Percentiles rank a stretch among this genome's conserved stretches.
Evolutionary conservation across 352 stramenopile genomes (phyloP).

Genomic region (Halophytophthora batemanensis): DNA sequence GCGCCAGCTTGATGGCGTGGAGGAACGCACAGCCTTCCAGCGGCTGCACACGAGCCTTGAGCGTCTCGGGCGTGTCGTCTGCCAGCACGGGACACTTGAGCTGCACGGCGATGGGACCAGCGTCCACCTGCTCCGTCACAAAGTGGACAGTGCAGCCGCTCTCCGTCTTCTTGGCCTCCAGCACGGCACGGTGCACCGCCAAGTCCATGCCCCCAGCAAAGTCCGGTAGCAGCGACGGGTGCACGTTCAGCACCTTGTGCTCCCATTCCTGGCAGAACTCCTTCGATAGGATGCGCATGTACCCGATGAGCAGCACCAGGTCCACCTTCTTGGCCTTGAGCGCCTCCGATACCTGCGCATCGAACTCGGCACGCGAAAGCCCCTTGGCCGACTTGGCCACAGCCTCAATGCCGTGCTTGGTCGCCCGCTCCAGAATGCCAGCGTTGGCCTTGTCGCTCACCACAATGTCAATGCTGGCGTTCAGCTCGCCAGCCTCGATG

Average conservation of each 20-base stretch:
- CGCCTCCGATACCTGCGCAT: constrained; percentile 92
- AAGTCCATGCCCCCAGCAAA: constrained; percentile 99
- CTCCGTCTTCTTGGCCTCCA: constrained; percentile 94
- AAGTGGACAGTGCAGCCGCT: constrained; percentile 99
- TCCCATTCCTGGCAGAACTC: constrained; percentile 95
- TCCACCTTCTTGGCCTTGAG: constrained; percentile 93
- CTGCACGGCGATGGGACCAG: constrained; percentile 97
- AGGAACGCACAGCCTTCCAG: constrained; percentile 95
- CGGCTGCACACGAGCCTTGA: constrained; percentile 97
- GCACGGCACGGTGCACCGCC: constrained; percentile 97
- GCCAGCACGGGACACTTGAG: constrained; percentile 89
- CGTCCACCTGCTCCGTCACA: constrained; percentile 97
- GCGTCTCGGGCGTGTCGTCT: constrained; percentile 91
- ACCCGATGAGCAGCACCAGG: constrained; percentile 97
- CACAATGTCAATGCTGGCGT: constrained; percentile 95
- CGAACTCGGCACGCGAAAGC: constrained; percentile 92
- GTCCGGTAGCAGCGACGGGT: constrained; percentile 98
- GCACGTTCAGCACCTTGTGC: constrained; percentile 98
- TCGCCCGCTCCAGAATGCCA: constrained; percentile 94
- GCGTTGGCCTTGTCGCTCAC: constrained; percentile 94
- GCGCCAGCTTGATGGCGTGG: constrained; percentile 75
- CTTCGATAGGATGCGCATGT: constrained; percentile 98
- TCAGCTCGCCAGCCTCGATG: constrained; percentile 80
- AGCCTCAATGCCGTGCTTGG: constrained; percentile 65
- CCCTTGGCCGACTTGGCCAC: constrained; percentile 64